Conservation (phyloP, 345 rosid genomes). For the Clausena lansium region DNA sequence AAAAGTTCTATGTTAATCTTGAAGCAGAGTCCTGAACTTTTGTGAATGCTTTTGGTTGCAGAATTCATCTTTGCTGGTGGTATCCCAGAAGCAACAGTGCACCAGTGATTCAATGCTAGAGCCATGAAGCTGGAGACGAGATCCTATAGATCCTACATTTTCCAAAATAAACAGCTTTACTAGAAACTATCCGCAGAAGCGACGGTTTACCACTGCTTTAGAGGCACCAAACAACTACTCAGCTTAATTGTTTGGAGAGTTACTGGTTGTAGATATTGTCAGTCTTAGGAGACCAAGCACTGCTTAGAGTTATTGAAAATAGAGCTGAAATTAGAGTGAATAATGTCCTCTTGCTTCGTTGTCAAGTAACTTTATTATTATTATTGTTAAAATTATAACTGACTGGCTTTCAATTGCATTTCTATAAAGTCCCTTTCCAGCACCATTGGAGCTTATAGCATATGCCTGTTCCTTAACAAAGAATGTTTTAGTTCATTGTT, state of each 20-base stretch:
- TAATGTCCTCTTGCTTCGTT: neutral
- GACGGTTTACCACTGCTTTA: neutral
- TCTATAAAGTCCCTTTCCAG: too few species aligned
- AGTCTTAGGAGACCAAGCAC: neutral
- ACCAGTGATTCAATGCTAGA: conserved; percentile 20
- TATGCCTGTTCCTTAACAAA: too few species aligned
- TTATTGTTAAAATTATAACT: too few species aligned
- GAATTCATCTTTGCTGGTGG: conserved; percentile 58
- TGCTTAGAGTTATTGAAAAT: neutral
- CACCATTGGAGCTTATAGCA: too few species aligned
- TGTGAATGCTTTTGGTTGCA: conserved; percentile 34
- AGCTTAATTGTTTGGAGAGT: too few species aligned
- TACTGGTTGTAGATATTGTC: neutral
- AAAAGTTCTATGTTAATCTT: too few species aligned
- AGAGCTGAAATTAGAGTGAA: neutral
- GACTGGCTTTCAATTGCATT: too few species aligned
- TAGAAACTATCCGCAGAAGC: neutral
- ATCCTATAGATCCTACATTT: neutral
- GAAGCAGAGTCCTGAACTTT: neutral
- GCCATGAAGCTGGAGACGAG: neutral
- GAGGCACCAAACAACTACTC: neutral
- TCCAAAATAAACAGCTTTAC: too few species aligned
- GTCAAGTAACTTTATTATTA: neutral
- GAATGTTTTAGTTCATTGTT: too few species aligned
- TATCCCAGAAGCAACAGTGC: conserved; percentile 44